phyloP scores from a whole-genome alignment of 1,139 yeast species.

The Saccharomycopsis hybrid region DNA sequence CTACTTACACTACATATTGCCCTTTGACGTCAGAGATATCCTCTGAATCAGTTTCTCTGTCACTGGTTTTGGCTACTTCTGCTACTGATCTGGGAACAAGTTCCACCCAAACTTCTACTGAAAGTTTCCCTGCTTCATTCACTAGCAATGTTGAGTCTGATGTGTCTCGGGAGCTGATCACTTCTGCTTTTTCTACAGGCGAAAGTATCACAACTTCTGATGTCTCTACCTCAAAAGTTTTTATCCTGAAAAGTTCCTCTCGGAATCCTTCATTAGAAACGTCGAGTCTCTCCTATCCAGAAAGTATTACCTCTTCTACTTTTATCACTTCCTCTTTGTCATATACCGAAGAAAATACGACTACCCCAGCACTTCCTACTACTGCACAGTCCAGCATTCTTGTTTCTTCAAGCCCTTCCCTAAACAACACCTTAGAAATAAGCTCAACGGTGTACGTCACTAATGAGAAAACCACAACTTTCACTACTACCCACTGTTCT shows the following conservation, averaged over 20 bases:
- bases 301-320: too few species aligned
- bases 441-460: neutral
- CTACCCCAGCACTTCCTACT: neutral
- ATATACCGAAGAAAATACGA: neutral
- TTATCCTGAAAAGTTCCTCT: too few species aligned
- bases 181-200: too few species aligned
- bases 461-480: constrained; percentile 22
- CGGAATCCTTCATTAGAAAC: neutral
- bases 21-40: constrained; percentile 12
- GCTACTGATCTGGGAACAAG: too few species aligned
- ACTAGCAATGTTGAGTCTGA: too few species aligned
- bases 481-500: constrained; percentile 22
- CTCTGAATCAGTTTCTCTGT: too few species aligned
- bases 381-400: neutral
- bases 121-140: neutral
- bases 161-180: too few species aligned
- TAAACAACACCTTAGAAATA: too few species aligned
- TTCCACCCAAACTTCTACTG: neutral
- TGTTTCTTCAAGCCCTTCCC: neutral
- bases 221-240: too few species aligned
- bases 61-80: neutral
- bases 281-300: neutral
- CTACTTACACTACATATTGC: constrained; percentile 17
- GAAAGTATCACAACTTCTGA: too few species aligned
- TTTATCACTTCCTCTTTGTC: neutral